Percentiles rank a stretch among this genome's conserved stretches.
Conservation (phyloP, 2,329 filamentous ascomycete species). For the Blastomyces percursus region DNA sequence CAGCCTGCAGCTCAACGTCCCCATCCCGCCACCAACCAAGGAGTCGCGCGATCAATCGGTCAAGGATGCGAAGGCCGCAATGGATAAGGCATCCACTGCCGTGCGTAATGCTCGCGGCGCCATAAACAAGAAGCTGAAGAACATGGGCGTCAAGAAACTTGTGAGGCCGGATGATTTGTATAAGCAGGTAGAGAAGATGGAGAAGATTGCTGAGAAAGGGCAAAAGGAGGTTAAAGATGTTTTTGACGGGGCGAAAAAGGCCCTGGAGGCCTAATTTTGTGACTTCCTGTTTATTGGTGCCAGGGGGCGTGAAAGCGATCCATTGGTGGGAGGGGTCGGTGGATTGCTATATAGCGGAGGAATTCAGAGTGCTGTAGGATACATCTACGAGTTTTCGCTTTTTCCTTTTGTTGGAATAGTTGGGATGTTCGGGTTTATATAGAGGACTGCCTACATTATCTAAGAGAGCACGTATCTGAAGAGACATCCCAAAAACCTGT, state of each 20-base stretch:
- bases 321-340: neutral
- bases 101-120: slow-evolving; percentile 34
- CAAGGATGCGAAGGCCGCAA: slow-evolving; percentile 31
- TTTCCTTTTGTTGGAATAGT: neutral
- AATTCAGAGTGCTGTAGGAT: neutral
- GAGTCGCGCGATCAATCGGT: slow-evolving; percentile 36
- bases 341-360: neutral
- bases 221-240: slow-evolving; percentile 38
- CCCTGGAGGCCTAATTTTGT: slow-evolving; percentile 19
- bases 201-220: slow-evolving; percentile 37
- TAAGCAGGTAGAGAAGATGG: slow-evolving; percentile 39
- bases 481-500: neutral
- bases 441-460: neutral
- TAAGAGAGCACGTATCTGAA: neutral
- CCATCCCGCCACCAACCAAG: slow-evolving; percentile 37
- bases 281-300: neutral
- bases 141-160: slow-evolving; percentile 34
- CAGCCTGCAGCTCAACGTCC: slow-evolving; percentile 34
- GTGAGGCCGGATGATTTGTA: slow-evolving; percentile 36
- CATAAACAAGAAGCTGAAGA: slow-evolving; percentile 37
- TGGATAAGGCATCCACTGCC: slow-evolving; percentile 32
- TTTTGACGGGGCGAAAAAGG: slow-evolving; percentile 33
- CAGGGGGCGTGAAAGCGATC: neutral
- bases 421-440: neutral
- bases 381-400: neutral